phyloP scores from a whole-genome alignment of 1,139 yeast species.

The Pichia norvegensis region DNA sequence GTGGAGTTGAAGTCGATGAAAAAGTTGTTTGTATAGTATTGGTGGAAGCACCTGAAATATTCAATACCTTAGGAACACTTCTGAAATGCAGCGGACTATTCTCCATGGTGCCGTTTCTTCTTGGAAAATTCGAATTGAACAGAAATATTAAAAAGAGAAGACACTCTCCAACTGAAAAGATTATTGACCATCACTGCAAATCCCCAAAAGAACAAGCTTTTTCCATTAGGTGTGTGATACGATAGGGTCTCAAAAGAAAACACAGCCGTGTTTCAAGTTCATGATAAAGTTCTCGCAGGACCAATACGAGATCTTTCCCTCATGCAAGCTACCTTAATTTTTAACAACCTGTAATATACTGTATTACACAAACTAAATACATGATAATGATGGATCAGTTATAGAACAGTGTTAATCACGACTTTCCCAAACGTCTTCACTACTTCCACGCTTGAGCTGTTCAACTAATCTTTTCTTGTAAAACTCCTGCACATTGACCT shows the following conservation, averaged over 20 bases:
- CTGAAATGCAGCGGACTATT: constrained; percentile 4
- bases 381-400: neutral
- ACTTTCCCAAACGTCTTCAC: constrained; percentile 77
- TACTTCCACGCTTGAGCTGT: constrained; percentile 57
- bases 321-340: too few species aligned
- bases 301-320: neutral
- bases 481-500: constrained; percentile 57
- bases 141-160: neutral
- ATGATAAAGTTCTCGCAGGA: neutral
- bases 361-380: neutral
- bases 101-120: neutral
- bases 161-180: neutral
- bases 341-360: too few species aligned
- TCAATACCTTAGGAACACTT: constrained; percentile 7
- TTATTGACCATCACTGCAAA: too few species aligned
- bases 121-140: neutral
- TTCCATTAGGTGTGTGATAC: neutral
- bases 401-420: constrained; percentile 24
- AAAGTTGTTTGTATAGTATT: neutral
- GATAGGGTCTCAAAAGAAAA: neutral
- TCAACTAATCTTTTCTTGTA: constrained; percentile 57
- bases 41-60: constrained; percentile 10
- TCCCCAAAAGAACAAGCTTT: too few species aligned
- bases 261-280: neutral
- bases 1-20: constrained; percentile 7